Base-by-base conservation (phyloP, 495 filamentous ascomycete species). In the Talaromyces trachyspermus region DNA sequence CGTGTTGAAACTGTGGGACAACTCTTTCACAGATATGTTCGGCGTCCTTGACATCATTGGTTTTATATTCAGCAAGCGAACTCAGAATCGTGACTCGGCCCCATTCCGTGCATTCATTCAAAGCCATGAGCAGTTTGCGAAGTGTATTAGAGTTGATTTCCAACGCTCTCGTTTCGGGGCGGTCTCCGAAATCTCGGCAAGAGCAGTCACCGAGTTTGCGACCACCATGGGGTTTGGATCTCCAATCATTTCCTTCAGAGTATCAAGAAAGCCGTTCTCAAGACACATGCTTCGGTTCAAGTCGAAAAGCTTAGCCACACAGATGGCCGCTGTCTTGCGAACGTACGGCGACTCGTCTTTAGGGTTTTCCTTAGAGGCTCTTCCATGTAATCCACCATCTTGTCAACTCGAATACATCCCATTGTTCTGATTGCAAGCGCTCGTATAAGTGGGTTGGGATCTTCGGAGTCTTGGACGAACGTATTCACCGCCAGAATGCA, bases 311-410 rank as follows among this genome's bases (percentile, higher is more conserved):
- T 98, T 98, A 24, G 94, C 92, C 18, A 98, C 92, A 61, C 92
- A 97, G 51, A 98, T 91, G 5, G 90, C 92, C 37, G 94, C 94
- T 0, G 92, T 98, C 70, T 98, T 98, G 58, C 92, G 86, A 35
- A 98, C 92, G 69, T 98, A 98, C 0, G 92, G 92, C 41, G 90
- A 96, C 67, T 98, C 94, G 65, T 98, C 92, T 58, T 85, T 53
- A 99, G 74, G 14, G 92, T 99, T 67, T 99, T 99, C 52, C 92
- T 80, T 43, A 99, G 71, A 18, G 92, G 92, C 62, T 97, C 92
- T 66, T 99, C 92, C 92, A 97, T 96, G 63, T 99, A 99, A 59
- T 99, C 94, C 51, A 97, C 87, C 85, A 99, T 99, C 69, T 99
- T 99, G 52, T 97, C 92, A 50, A 99, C 92, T 33, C 92, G 77